Conservation (phyloP, 345 rosid genomes). For the Populus pruinosa region DNA sequence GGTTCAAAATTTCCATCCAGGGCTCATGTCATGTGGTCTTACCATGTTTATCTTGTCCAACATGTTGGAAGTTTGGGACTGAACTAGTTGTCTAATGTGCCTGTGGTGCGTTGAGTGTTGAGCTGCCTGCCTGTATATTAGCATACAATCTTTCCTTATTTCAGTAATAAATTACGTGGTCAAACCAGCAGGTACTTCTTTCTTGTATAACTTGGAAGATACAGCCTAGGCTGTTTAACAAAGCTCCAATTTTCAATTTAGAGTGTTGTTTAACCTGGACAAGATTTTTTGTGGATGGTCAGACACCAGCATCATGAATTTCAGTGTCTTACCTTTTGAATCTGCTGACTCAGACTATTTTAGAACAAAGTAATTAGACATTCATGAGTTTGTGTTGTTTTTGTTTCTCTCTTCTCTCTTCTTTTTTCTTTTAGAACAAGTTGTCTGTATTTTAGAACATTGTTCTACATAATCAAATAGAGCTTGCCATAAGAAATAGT, state of each 20-base stretch:
- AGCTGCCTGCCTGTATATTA: background rate
- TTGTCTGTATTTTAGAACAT: background rate
- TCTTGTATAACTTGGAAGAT: conserved; percentile 1
- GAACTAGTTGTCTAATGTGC: background rate
- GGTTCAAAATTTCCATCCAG: background rate
- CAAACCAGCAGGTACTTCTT: background rate
- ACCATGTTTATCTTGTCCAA: background rate
- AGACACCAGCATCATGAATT: background rate
- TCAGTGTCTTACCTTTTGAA: background rate
- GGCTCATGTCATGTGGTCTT: background rate
- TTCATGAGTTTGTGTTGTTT: background rate
- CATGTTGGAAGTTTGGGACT: background rate
- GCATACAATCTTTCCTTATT: background rate
- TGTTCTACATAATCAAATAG: background rate
- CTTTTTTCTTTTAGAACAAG: background rate
- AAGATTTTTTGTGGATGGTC: background rate
- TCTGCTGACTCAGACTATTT: background rate
- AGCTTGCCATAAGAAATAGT: background rate
- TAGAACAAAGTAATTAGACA: too few species aligned
- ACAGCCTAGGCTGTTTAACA: background rate
- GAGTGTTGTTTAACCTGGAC: background rate
- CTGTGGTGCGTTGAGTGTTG: background rate
- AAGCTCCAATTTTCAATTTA: background rate
- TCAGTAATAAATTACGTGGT: background rate
- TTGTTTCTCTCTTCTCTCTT: background rate